A percentile compares a stretch with the other conserved stretches of the same genome.
Conservation (phyloP, 306 rosid species). For the Acacia melanoxylon region DNA sequence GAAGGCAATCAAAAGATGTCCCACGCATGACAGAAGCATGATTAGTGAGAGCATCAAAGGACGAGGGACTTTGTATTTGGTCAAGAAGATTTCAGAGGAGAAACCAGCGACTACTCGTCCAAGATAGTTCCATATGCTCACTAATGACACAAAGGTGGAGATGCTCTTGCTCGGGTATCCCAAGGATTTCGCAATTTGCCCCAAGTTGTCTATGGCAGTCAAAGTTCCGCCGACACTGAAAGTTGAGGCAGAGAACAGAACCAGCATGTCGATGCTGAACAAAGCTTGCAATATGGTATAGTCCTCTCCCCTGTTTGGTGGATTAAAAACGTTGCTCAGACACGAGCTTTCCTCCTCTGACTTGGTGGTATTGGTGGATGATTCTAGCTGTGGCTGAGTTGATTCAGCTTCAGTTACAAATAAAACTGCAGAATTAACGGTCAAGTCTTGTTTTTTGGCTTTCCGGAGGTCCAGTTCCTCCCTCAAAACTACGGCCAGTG, state of each 20-base stretch:
- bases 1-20: conserved; percentile 58
- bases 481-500: conserved; percentile 38
- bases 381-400: neutral
- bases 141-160: conserved; percentile 59
- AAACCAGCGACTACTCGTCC: conserved; percentile 54
- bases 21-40: conserved; percentile 47
- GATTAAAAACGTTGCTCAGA: conserved; percentile 29
- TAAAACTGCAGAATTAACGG: neutral
- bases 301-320: conserved; percentile 59
- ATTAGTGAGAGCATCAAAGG: conserved; percentile 50
- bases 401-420: neutral
- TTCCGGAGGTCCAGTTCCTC: neutral
- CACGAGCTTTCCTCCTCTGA: neutral
- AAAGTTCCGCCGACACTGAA: conserved; percentile 61
- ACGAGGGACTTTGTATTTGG: conserved; percentile 46
- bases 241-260: conserved; percentile 45
- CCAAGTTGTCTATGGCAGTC: conserved; percentile 57
- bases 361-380: neutral
- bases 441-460: neutral
- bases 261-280: conserved; percentile 58
- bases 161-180: conserved; percentile 50
- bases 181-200: conserved; percentile 55
- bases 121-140: conserved; percentile 61
- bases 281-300: conserved; percentile 64
- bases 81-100: conserved; percentile 42